These are phyloP conservation scores for Chenopodium formosanum DNA, from an alignment of 148 eudicot species.

Conservation along the genomic window DNA sequence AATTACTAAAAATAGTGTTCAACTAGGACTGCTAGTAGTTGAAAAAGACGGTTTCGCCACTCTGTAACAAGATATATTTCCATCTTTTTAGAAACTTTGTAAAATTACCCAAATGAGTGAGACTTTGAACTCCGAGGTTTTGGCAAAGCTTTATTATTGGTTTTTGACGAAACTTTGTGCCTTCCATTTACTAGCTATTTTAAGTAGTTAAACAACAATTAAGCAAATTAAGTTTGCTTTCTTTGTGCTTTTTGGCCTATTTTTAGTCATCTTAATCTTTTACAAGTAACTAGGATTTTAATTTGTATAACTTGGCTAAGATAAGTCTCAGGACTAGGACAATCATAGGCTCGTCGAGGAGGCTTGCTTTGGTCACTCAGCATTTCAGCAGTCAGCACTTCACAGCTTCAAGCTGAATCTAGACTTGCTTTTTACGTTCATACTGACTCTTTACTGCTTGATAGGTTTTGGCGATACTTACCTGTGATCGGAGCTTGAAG, in stretches of 20 bases:
- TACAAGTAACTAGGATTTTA: no score
- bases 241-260: background rate
- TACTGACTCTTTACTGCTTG: no score
- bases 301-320: no score
- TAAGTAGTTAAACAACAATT: slow-evolving; percentile 3
- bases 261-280: background rate
- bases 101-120: background rate
- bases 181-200: slow-evolving; percentile 16
- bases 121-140: slow-evolving; percentile 14
- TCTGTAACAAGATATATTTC: background rate
- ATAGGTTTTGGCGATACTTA: no score
- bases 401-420: no score
- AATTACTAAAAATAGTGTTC: background rate
- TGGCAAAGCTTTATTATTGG: background rate
- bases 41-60: slow-evolving; percentile 11
- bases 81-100: background rate
- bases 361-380: no score
- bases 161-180: slow-evolving; percentile 7
- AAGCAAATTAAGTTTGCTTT: background rate
- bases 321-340: no score
- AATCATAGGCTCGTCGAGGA: no score
- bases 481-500: no score
- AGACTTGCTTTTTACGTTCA: no score
- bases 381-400: no score
- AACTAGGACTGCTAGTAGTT: slow-evolving; percentile 8